These are phyloP conservation scores for Acanthamoeba castellanii DNA, from an alignment of 208 protist genomes.

Conservation along the genomic window DNA sequence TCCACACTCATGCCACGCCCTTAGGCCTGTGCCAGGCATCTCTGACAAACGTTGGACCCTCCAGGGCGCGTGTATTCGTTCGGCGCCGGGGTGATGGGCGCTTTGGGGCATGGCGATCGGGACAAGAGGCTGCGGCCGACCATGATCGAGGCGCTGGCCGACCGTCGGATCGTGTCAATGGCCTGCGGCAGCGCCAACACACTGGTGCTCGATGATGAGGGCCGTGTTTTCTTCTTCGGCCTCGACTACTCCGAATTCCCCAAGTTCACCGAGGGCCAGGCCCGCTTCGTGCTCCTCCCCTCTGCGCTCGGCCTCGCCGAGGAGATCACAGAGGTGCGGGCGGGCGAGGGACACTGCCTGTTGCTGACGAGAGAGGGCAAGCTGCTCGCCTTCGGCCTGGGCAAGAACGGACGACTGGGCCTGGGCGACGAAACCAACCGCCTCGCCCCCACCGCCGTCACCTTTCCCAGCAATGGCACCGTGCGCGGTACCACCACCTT, in stretches of 20 bases:
- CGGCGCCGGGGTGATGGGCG: not conserved
- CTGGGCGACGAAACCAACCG: not conserved
- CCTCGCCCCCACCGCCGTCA: not conserved
- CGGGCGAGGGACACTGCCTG: not conserved
- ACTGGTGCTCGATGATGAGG: not conserved
- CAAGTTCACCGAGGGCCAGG: slow-evolving; percentile 45
- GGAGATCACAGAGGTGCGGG: not conserved
- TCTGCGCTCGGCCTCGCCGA: not conserved
- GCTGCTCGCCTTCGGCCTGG: not conserved
- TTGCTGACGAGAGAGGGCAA: not conserved
- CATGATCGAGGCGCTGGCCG: slow-evolving; percentile 19
- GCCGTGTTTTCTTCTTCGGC: not conserved
- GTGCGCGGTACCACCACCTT: slow-evolving; percentile 1
- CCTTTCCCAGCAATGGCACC: not conserved
- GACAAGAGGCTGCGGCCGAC: slow-evolving; percentile 14
- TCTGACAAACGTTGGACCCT: not conserved
- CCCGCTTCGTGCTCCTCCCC: not conserved
- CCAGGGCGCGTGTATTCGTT: slow-evolving; percentile 19
- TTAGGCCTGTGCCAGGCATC: not conserved
- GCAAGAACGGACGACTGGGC: not conserved
- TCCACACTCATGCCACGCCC: no score
- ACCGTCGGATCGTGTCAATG: not conserved
- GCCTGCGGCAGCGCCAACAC: slow-evolving; percentile 12
- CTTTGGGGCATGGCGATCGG: not conserved
- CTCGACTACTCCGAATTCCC: not conserved